Conservation (phyloP, 2,329 filamentous ascomycete genomes). For the Fusarium napiforme region DNA sequence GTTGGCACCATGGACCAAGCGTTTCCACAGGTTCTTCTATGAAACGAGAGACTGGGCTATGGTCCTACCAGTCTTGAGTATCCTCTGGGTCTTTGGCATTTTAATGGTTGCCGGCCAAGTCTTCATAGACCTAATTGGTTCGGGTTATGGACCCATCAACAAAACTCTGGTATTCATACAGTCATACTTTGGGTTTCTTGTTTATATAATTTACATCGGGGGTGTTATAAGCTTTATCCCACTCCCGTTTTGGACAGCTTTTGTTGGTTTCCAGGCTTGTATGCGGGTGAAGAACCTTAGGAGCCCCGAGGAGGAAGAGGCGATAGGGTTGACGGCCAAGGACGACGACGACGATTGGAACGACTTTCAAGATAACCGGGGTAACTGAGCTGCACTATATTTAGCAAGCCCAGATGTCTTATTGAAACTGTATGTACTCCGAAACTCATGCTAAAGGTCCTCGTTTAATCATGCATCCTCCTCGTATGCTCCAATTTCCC, state of each 20-base stretch:
- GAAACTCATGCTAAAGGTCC: conserved; percentile 10
- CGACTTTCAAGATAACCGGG: conserved; percentile 20
- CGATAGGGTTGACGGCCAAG: conserved; percentile 12
- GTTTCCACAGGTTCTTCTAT: conserved; percentile 30
- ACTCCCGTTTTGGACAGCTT: conserved; percentile 29
- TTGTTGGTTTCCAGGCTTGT: conserved; percentile 21
- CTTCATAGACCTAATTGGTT: conserved; percentile 13
- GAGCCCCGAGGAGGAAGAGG: conserved; percentile 20
- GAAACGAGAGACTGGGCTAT: conserved; percentile 29
- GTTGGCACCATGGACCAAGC: not conserved
- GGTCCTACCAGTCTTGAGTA: conserved; percentile 27
- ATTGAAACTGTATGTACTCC: conserved; percentile 14
- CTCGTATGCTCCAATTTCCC: not conserved
- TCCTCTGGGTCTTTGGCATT: conserved; percentile 25
- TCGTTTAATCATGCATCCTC: conserved; percentile 13
- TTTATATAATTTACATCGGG: not conserved
- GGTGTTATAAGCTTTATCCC: not conserved
- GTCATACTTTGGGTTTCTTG: not conserved
- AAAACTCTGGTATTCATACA: conserved; percentile 1
- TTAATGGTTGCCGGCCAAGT: not conserved
- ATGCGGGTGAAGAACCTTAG: conserved; percentile 21
- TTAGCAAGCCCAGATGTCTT: not conserved
- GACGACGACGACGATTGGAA: conserved; percentile 15
- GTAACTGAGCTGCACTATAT: not conserved
- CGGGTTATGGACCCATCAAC: conserved; percentile 5